Base-by-base conservation (phyloP, 2,329 filamentous ascomycete species). In the Arthrinium phaeospermum region DNA sequence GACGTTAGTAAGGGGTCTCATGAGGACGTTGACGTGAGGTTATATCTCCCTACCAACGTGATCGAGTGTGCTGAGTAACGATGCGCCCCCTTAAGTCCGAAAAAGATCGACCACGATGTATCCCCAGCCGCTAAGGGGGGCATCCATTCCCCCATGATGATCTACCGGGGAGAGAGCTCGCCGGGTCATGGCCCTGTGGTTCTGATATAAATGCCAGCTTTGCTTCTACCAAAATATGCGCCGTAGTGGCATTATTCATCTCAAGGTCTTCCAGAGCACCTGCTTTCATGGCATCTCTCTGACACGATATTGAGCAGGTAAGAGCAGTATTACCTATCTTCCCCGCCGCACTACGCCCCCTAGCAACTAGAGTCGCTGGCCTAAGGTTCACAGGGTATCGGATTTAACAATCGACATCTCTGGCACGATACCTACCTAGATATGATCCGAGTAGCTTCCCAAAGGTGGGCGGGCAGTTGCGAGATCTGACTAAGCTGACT, bases 401-500 rank as follows among this genome's bases (percentile, higher is more conserved):
- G 53, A 22, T 5, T 61, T 61, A 61, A 61, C 16, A 10, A 22
- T 8, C 7, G 27, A 19, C 51, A 8, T 6, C 49, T 27, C 51
- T 57, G 51, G 24, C 30, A 57, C 51, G 27, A 30, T 30, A 30
- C 4, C n/a, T n/a, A n/a, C n/a, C n/a, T n/a, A n/a, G n/a, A 57
- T 57, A 57, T 30, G 51, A 30, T 27, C 27, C 51, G 27, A 57
- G 51, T 57, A 57, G 16, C 27, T 27, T 34, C 53, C 51, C 27
- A 22, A 30, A 37, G 27, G 30, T 16, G 51, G 24, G 51, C 47
- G 49, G n/a, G n/a, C 49, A 57, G 4, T 7, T 57, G 53, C 53
- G 37, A 30, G 37, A 37, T 61, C 30, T 64, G 30, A 64, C 57
- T 64, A 64, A 64, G 57, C 57, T 19, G 57, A 64, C 57, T 41